Conservation (phyloP, 352 stramenopile species). For the Phytophthora ramorum region DNA sequence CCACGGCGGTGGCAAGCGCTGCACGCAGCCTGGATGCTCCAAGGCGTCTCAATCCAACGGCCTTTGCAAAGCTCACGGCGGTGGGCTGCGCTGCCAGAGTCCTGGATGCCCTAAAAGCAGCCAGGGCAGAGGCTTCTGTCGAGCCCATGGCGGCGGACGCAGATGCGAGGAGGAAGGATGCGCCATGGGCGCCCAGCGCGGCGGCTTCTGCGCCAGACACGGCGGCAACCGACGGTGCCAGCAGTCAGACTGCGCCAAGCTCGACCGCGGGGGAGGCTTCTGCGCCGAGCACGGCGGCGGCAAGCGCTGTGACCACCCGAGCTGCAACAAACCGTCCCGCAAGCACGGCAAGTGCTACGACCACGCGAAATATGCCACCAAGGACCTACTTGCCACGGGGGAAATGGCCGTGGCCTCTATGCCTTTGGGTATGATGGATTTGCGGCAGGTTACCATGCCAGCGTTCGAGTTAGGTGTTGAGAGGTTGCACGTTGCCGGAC, state of each 20-base stretch:
- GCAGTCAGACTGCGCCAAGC: slow-evolving; percentile 76
- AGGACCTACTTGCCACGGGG: slow-evolving; percentile 28
- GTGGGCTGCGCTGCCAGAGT: slow-evolving; percentile 63
- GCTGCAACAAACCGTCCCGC: slow-evolving; percentile 72
- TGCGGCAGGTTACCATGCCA: slow-evolving; percentile 67
- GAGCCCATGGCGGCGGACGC: slow-evolving; percentile 73
- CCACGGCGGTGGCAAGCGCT: slow-evolving; percentile 74
- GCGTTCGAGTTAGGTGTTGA: slow-evolving; percentile 37
- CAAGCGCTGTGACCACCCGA: slow-evolving; percentile 67
- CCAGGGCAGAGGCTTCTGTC: slow-evolving; percentile 74
- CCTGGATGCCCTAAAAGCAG: slow-evolving; percentile 71
- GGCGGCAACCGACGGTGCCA: slow-evolving; percentile 74
- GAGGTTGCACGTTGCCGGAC: slow-evolving; percentile 21
- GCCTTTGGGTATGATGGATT: slow-evolving; percentile 62
- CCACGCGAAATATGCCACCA: slow-evolving; percentile 61
- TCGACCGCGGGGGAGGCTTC: neutral
- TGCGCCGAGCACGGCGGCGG: slow-evolving; percentile 70
- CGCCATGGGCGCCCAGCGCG: slow-evolving; percentile 72
- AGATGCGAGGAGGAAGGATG: slow-evolving; percentile 73
- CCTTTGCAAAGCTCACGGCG: slow-evolving; percentile 78
- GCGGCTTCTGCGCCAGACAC: slow-evolving; percentile 65
- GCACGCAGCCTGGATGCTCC: slow-evolving; percentile 63
- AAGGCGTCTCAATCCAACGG: slow-evolving; percentile 72
- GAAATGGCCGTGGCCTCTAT: neutral
- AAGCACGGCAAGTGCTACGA: slow-evolving; percentile 82